Evolutionary conservation across 208 protist species (phyloP), one percentile per base, ranked within the genome.

Genomic region (Balamuthia mandrillaris): DNA sequence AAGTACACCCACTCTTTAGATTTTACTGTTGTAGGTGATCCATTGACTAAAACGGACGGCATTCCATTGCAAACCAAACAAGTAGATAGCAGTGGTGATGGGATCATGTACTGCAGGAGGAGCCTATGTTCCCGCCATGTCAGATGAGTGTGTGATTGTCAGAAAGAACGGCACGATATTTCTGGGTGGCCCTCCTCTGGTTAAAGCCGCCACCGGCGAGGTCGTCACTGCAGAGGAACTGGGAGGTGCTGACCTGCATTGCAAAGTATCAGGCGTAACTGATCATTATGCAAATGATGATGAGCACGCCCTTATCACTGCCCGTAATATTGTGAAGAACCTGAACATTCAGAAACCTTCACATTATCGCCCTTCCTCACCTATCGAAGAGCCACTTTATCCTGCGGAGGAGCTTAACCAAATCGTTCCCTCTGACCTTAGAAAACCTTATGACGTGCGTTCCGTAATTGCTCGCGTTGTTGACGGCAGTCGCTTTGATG

Each of bases 81-180:
- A n/a, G n/a, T 45, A 92, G 58, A 96, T 98, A 86, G 96, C 97
- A 0, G 94, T 98, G n/a, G 97, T 98, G 35, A 97, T 98, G 95
- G 97, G 97, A 52, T 96, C 94, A 63, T 99, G 97, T 90, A 99
- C 97, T 18, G 97, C 97, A 9, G 97, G 97, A 70, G 96, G 96
- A 70, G 96, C 96, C 6, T 98, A 98, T 86, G 95, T 98, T 24
- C 96, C 96, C 18, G 95, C 96, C 1, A 98, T 98, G 96, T 87
- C 96, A 12, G 96, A 98, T 85, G 96, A 98, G 85, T 90, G 81
- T 51, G 92, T 98, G 27, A 98, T 98, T 70, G 96, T 98, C 1
- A 90, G 91, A 18, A 78, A 90, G 4, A 98, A 91, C 58, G 96
- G 96, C 61, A 98, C 96, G 14, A 97, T 98, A 89, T 98, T 98